A percentile compares a stretch with the other conserved stretches of the same genome.
Evolutionary conservation across 441 rosid species (phyloP).

Genomic region (Syzygium malaccense): DNA sequence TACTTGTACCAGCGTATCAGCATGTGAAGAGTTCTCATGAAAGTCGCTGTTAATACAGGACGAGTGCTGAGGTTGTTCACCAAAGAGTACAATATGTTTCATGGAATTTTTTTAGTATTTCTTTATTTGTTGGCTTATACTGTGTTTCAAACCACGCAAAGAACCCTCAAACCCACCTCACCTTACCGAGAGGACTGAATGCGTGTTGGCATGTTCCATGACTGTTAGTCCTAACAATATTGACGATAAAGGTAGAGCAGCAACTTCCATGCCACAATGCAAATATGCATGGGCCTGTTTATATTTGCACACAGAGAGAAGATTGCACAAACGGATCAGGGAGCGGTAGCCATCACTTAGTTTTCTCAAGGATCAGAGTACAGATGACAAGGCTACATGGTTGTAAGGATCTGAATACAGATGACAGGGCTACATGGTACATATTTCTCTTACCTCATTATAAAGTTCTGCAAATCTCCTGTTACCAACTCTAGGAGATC

Average conservation of each 20-base stretch:
- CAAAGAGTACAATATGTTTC: background rate
- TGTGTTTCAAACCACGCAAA: background rate
- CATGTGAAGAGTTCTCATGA: background rate
- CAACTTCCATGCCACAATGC: background rate
- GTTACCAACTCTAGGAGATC: conserved; percentile 98
- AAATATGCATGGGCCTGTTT: background rate
- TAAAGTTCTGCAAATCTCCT: conserved; percentile 78
- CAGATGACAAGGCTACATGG: too few species aligned
- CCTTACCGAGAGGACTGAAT: background rate
- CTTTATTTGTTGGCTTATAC: background rate
- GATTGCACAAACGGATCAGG: background rate
- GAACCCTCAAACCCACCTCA: background rate
- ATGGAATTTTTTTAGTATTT: background rate
- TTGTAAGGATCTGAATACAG: background rate
- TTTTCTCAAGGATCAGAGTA: background rate
- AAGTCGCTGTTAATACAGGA: background rate
- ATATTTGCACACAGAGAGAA: background rate
- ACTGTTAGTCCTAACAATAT: background rate
- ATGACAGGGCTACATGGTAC: background rate
- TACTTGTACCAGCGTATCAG: background rate
- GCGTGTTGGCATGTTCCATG: background rate
- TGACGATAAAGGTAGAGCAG: background rate
- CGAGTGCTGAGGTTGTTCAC: background rate
- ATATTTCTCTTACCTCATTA: conserved; percentile 49
- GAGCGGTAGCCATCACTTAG: background rate